Percentiles rank a stretch among this genome's conserved stretches.
Evolutionary conservation across 371 early-diverging fungal genomes (phyloP).

Genomic region (Mucor irregularis): DNA sequence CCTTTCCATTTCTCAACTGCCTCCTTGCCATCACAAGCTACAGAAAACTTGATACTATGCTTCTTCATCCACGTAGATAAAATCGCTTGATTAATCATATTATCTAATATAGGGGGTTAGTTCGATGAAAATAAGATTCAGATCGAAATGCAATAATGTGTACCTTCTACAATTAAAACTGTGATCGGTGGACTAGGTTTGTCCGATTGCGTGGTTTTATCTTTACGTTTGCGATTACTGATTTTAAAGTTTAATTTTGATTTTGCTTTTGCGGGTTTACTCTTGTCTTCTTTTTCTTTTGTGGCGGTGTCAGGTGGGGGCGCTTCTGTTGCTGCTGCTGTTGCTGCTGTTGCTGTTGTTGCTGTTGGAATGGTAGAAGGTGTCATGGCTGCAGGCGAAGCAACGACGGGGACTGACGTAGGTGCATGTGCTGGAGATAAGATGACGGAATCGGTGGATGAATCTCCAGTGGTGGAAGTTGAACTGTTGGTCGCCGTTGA

Average conservation of each 20-base stretch:
- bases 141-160: not conserved
- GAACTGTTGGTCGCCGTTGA: not conserved
- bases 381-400: no score
- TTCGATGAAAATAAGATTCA: conserved; percentile 1
- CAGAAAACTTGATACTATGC: conserved; percentile 68
- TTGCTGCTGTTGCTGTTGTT: not conserved
- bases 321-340: conserved; percentile 2
- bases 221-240: conserved; percentile 40
- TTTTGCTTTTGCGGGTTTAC: conserved; percentile 4
- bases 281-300: not conserved
- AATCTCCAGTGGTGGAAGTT: not conserved
- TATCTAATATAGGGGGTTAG: conserved; percentile 67
- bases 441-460: not conserved
- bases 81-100: conserved; percentile 77
- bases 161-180: conserved; percentile 84
- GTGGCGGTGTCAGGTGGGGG: not conserved
- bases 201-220: conserved; percentile 28
- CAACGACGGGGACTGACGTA: no score
- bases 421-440: no score
- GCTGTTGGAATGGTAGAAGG: not conserved
- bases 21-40: conserved; percentile 75
- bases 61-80: conserved; percentile 74
- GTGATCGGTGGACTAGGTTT: conserved; percentile 68
- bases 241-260: conserved; percentile 32
- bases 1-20: conserved; percentile 75